Evolutionary conservation across 371 early-diverging fungal genomes (phyloP).

Genomic region (Mortierella sp.): DNA sequence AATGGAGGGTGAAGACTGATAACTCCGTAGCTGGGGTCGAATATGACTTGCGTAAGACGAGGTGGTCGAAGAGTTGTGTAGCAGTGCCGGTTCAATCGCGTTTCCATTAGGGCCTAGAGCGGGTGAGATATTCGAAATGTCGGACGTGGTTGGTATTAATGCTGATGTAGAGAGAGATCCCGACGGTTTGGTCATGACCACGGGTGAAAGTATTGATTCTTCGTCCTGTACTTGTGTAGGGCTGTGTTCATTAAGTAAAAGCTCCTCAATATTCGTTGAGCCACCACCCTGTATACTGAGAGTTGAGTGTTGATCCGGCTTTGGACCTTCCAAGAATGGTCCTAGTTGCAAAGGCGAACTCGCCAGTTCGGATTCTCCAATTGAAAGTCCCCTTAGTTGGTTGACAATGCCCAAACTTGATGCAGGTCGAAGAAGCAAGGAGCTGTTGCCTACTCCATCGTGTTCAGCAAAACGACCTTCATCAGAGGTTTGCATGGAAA

Average conservation of each 20-base stretch:
- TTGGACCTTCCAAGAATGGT: neutral
- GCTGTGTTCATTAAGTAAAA: slow-evolving; percentile 19
- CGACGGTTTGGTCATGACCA: slow-evolving; percentile 13
- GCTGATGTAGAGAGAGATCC: neutral
- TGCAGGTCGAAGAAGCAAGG: slow-evolving; percentile 15
- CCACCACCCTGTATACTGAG: neutral
- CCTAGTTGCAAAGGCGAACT: neutral
- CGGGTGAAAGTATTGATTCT: slow-evolving; percentile 31
- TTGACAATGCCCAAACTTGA: slow-evolving; percentile 15
- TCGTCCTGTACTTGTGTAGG: slow-evolving; percentile 7
- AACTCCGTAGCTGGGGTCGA: slow-evolving; percentile 40
- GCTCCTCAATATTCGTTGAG: slow-evolving; percentile 12
- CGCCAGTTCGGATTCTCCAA: neutral
- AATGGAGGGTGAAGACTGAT: slow-evolving; percentile 49
- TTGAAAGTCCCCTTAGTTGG: slow-evolving; percentile 18
- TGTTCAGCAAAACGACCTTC: slow-evolving; percentile 2
- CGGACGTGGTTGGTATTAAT: slow-evolving; percentile 1
- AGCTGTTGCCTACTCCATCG: neutral
- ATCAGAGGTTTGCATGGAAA: slow-evolving; percentile 13
- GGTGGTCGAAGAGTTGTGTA: neutral
- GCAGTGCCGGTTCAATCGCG: neutral
- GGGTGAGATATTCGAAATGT: neutral
- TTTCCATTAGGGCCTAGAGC: neutral
- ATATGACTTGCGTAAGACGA: slow-evolving; percentile 27
- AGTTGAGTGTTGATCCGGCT: neutral